A percentile compares a stretch with the other conserved stretches of the same genome.
phyloP scores from a whole-genome alignment of 2,329 filamentous ascomycete genomes.

The Beauveria sp. region DNA sequence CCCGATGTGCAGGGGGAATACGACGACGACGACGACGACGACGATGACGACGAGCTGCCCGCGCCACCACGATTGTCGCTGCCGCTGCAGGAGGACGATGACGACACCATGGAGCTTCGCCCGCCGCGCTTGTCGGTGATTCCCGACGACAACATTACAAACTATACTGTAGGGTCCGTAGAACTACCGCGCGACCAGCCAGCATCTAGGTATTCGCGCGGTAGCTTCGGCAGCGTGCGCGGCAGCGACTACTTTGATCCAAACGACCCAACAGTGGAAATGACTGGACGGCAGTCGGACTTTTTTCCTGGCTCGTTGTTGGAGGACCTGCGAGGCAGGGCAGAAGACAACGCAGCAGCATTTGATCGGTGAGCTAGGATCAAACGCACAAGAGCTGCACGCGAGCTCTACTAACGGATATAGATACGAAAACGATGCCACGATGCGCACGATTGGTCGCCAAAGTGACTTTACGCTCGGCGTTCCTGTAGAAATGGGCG shows the following conservation, averaged over 20 bases:
- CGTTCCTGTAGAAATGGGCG: conserved; percentile 38
- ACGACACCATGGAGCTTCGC: conserved; percentile 9
- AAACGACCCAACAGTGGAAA: conserved; percentile 31
- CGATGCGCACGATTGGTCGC: conserved; percentile 33
- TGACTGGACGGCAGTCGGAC: conserved; percentile 36
- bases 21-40: conserved; percentile 43
- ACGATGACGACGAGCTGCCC: conserved; percentile 39
- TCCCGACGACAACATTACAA: conserved; percentile 27
- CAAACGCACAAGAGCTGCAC: background rate
- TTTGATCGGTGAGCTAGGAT: conserved; percentile 28
- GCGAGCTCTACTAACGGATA: conserved; percentile 9
- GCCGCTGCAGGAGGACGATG: conserved; percentile 18
- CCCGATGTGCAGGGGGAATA: conserved; percentile 33
- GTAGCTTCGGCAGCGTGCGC: conserved; percentile 44
- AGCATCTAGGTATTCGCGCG: conserved; percentile 39
- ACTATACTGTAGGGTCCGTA: conserved; percentile 50
- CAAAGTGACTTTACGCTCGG: conserved; percentile 46
- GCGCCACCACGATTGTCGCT: conserved; percentile 1
- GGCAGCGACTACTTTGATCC: conserved; percentile 44
- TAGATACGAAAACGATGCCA: conserved; percentile 29
- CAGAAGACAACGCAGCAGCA: conserved; percentile 27
- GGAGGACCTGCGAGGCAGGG: conserved; percentile 33
- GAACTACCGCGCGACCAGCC: conserved; percentile 48
- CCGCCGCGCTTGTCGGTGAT: conserved; percentile 42
- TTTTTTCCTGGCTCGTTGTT: conserved; percentile 42